These are phyloP conservation scores for Quercus suber DNA, from an alignment of 306 rosid genomes.

Conservation along the genomic window DNA sequence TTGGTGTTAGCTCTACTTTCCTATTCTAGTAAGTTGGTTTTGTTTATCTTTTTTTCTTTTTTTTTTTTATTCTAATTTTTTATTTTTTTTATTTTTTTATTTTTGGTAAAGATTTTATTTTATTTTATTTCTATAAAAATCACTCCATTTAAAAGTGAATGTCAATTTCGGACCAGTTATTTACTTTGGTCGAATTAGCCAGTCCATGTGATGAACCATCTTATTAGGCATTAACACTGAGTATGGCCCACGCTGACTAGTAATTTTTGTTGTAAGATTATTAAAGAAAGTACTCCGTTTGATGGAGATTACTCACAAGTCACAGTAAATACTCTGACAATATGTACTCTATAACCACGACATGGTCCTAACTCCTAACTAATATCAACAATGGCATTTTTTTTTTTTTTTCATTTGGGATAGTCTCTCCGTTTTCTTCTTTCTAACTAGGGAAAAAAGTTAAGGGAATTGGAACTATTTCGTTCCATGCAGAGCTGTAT, in stretches of 20 bases:
- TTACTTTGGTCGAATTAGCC: not conserved
- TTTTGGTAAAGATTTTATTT: not conserved
- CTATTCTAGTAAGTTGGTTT: not conserved
- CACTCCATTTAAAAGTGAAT: not conserved
- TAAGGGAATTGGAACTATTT: no score
- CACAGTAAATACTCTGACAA: not conserved
- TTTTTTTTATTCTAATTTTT: not conserved
- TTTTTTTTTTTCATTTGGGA: no score
- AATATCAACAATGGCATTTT: no score
- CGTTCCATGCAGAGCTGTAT: no score
- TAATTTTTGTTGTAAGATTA: not conserved
- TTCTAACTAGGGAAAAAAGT: not conserved
- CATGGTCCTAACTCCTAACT: not conserved
- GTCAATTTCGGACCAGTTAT: not conserved
- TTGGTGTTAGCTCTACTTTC: not conserved
- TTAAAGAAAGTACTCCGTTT: not conserved
- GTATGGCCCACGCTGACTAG: not conserved
- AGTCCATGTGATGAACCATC: not conserved
- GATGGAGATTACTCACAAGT: not conserved
- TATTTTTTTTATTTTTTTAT: not conserved
- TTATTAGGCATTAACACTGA: no score
- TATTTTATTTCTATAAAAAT: not conserved
- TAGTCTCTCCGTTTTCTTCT: no score
- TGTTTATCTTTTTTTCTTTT: not conserved
- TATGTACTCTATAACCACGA: not conserved